These are phyloP conservation scores for Aspergillus calidoustus DNA, from an alignment of 2,329 filamentous ascomycete genomes.

Conservation along the genomic window DNA sequence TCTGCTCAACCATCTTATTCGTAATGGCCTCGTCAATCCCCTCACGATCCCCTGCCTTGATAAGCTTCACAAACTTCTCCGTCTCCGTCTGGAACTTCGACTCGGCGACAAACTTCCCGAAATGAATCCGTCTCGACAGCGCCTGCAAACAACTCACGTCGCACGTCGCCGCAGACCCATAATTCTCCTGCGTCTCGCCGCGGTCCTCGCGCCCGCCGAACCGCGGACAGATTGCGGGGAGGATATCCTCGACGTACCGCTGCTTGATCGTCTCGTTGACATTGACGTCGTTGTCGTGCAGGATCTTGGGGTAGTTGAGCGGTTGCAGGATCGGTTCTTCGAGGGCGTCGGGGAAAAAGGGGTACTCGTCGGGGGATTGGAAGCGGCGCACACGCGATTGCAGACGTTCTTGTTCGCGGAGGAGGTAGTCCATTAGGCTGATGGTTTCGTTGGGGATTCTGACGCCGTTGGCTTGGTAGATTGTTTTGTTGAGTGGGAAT, in stretches of 20 bases:
- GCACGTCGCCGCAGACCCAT: slow-evolving; percentile 87
- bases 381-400: slow-evolving; percentile 94
- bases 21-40: slow-evolving; percentile 92
- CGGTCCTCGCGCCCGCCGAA: slow-evolving; percentile 74
- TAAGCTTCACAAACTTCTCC: slow-evolving; percentile 79
- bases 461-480: slow-evolving; percentile 79
- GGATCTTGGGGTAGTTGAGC: slow-evolving; percentile 82
- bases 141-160: slow-evolving; percentile 92
- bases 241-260: slow-evolving; percentile 80
- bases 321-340: slow-evolving; percentile 83
- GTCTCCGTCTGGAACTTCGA: slow-evolving; percentile 86
- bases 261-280: slow-evolving; percentile 86
- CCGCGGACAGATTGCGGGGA: slow-evolving; percentile 81
- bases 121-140: slow-evolving; percentile 88
- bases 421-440: slow-evolving; percentile 92
- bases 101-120: slow-evolving; percentile 98
- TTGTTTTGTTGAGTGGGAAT: slow-evolving; percentile 87
- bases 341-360: slow-evolving; percentile 87
- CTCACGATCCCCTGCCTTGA: slow-evolving; percentile 76
- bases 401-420: slow-evolving; percentile 84
- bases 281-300: slow-evolving; percentile 87
- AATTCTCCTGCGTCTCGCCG: slow-evolving; percentile 89
- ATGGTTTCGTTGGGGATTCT: slow-evolving; percentile 73
- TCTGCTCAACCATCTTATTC: slow-evolving; percentile 83
- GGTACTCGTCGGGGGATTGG: slow-evolving; percentile 94